Evolutionary conservation across 805 yeast species (phyloP), one percentile per base, ranked within the genome.

Genomic region (Nakazawaea siamensis): DNA sequence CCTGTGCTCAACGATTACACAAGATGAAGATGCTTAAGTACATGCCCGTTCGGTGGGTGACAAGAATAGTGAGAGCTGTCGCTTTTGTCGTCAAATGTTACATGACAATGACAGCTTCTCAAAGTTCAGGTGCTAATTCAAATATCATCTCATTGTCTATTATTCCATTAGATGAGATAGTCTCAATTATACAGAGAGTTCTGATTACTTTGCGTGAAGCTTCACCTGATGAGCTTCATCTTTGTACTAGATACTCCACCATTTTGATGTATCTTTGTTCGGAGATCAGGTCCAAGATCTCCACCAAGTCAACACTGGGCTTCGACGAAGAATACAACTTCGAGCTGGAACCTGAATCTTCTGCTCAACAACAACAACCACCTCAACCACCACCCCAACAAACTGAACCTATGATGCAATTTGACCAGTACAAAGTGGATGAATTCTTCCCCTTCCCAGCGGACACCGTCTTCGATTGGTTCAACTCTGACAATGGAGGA

Each of bases 41-140:
- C 50, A 85, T 87, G 78, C 96, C 97, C 1, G 87, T 86, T n/a
- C 64, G 95, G 43, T 87, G 96, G 95, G 77, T 82, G 5, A 80
- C 84, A 0, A 66, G 95, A 34, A 76, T 86, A 18, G 87, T 88
- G 15, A 74, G 90, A 46, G 84, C 96, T 0, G 86, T 86, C 10
- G 92, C 95, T 2, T 88, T 87, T 52, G 70, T 90, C 35, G 92
- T 90, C 11, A 90, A 88, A 56, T 83, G 94, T 49, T 76, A 84
- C 49, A 52, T 80, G 43, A 79, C 85, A 0, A 60, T 81, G 19
- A 73, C 82, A 49, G 5, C 48, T 47, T 35, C 29, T 24, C 16
- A 27, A 18, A 4, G 34, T 33, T 8, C 26, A 10, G 27, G 37
- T 24, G 51, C 60, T 30, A 69, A 66, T 43, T 63, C 73, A 5